Evolutionary conservation across 495 filamentous ascomycete species (phyloP).

Genomic region (Penicillium daleae): DNA sequence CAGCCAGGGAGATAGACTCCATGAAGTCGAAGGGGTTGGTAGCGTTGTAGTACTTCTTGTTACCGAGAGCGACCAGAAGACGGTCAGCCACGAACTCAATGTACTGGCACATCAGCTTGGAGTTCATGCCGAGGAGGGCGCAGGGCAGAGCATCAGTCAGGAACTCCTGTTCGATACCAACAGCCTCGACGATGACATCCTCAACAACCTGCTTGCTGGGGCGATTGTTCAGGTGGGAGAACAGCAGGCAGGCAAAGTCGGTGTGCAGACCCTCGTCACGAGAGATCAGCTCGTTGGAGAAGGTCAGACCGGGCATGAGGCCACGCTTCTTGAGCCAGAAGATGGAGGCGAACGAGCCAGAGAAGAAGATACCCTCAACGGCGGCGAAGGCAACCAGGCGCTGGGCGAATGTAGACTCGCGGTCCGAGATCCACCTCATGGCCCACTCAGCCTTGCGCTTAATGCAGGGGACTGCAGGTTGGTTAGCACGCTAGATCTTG

Average conservation of each 20-base stretch:
- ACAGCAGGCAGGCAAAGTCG: constrained; percentile 96
- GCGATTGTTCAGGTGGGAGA: constrained; percentile 91
- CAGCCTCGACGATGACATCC: constrained; percentile 91
- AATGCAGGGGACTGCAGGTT: constrained; percentile 78
- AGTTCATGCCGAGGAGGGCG: constrained; percentile 95
- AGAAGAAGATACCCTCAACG: constrained; percentile 99
- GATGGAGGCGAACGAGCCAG: constrained; percentile 97
- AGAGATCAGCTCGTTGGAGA: constrained; percentile 99
- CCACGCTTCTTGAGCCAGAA: constrained; percentile 99
- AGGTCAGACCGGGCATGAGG: constrained; percentile 96
- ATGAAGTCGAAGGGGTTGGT: constrained; percentile 99
- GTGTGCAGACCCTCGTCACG: constrained; percentile 99
- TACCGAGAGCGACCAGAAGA: constrained; percentile 87
- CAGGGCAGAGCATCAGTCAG: constrained; percentile 92
- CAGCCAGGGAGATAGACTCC: constrained; percentile 97
- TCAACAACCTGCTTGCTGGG: constrained; percentile 79
- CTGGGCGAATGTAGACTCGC: constrained; percentile 89
- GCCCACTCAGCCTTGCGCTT: constrained; percentile 98
- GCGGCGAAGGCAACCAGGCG: constrained; percentile 97
- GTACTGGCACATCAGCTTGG: constrained; percentile 97
- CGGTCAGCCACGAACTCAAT: constrained; percentile 99
- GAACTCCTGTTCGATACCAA: constrained; percentile 96
- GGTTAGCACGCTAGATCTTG: constrained; percentile 30
- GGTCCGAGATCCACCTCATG: constrained; percentile 90
- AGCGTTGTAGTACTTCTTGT: constrained; percentile 87